Percentiles rank a stretch among this genome's conserved stretches.
Conservation (phyloP, 1,139 yeast species). For the Wickerhamiella infanticola region DNA sequence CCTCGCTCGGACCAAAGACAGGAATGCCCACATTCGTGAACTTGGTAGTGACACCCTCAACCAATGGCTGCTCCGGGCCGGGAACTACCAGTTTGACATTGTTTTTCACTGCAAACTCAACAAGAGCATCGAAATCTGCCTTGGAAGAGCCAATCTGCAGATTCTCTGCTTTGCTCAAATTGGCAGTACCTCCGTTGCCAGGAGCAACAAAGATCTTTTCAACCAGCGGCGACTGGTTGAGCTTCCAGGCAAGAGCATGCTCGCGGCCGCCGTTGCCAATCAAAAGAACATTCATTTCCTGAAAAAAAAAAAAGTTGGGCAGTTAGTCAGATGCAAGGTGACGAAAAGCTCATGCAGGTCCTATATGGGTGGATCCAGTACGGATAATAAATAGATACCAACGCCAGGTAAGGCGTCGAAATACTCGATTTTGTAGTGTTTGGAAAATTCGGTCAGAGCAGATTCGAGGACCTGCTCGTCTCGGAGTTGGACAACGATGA, state of each 20-base stretch:
- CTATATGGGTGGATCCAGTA: background rate
- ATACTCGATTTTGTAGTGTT: background rate
- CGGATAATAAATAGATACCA: background rate
- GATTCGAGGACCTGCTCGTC: conserved; percentile 36
- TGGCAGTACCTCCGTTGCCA: conserved; percentile 87
- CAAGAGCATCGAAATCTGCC: conserved; percentile 26
- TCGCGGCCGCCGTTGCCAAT: conserved; percentile 99
- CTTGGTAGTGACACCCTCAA: conserved; percentile 68
- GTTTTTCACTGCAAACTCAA: conserved; percentile 54
- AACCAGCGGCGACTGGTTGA: conserved; percentile 63
- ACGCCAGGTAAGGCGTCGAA: conserved; percentile 1
- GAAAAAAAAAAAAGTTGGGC: background rate
- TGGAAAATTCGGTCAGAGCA: conserved; percentile 25
- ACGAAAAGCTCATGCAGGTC: background rate
- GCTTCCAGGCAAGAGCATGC: conserved; percentile 90
- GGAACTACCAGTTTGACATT: conserved; percentile 69
- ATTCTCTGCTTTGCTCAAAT: conserved; percentile 44
- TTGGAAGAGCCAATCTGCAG: conserved; percentile 51
- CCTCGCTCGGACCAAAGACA: conserved; percentile 84
- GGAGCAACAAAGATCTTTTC: conserved; percentile 78
- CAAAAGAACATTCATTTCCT: conserved; percentile 46
- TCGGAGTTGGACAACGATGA: conserved; percentile 41
- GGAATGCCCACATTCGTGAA: conserved; percentile 74
- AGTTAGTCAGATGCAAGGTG: background rate
- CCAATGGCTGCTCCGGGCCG: conserved; percentile 98